Base-by-base conservation (phyloP, 164 flowering plant genomes). In the Sedum album region DNA sequence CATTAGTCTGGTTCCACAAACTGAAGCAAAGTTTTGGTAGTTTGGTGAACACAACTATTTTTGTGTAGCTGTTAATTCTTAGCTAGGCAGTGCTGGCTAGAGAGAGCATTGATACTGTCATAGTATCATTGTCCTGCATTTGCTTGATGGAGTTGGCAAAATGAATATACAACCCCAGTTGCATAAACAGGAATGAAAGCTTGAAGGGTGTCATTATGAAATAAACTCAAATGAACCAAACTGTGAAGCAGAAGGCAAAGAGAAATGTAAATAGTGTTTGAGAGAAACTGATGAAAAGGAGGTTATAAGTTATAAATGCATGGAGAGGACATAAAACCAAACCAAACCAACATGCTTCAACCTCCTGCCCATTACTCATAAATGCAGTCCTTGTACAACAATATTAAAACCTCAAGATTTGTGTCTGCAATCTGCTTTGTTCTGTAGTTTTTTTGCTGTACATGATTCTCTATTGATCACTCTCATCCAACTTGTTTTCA, bases 321-420 rank as follows among this genome's bases (percentile, higher is more conserved):
- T 13, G n/a, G 33, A 28, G 20, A 57, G 62, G 62, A 57, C 48
- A 44, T 4, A 44, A 44, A 44, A 44, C 48, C 48, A 39, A 39
- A 39, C 42, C 42, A 14, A 57, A 57, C 62, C 62, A 57, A 57
- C 62, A 57, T 57, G 62, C 33, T 57, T 57, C 62, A 57, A 57
- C 62, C 62, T 57, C 62, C 62, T 57, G 33, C 62, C 62, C 62
- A 57, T 28, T 57, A 57, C 62, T 57, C 31, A 57, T 57, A 26
- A 57, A 57, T 57, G 62, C 62, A 26, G 38, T 35, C 3, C 38
- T 35, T 3, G 38, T 44, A 44, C n/a, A 39, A 39, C 15, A 57
- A 11, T 11, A 57, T 20, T 57, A 57, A 57, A 57, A 28, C 33
- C 62, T 57, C 62, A 57, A 57, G 33, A 57, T 57, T 57, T 57